These are phyloP conservation scores for Vigna mungo DNA, from an alignment of 306 rosid species.

Conservation along the genomic window DNA sequence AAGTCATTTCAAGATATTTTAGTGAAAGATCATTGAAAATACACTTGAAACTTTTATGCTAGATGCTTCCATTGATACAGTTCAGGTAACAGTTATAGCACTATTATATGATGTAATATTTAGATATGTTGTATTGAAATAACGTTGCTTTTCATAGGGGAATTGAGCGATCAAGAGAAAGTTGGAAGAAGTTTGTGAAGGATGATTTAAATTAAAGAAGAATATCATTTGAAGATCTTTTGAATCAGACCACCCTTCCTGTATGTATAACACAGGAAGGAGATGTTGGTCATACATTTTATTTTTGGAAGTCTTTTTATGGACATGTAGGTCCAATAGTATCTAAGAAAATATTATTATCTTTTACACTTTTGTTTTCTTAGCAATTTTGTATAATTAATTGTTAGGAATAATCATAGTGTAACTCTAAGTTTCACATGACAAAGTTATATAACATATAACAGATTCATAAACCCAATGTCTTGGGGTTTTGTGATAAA, in stretches of 20 bases:
- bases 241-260: constrained; percentile 26
- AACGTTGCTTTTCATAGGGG: constrained; percentile 57
- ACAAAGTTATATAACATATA: no score
- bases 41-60: background rate
- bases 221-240: constrained; percentile 46
- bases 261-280: constrained; percentile 10
- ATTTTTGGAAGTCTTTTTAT: background rate
- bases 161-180: constrained; percentile 53
- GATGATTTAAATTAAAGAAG: constrained; percentile 42
- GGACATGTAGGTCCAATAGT: constrained; percentile 26
- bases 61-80: constrained; percentile 4
- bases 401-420: no score
- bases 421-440: no score
- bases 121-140: constrained; percentile 36
- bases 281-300: constrained; percentile 27
- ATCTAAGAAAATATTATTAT: background rate
- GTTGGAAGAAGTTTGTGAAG: constrained; percentile 44
- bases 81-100: constrained; percentile 20
- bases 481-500: no score
- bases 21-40: constrained; percentile 18
- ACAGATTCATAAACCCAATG: no score
- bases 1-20: constrained; percentile 18
- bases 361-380: background rate
- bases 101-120: constrained; percentile 4
- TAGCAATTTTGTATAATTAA: constrained; percentile 10